Base-by-base conservation (phyloP, 805 yeast species). In the Allodekkera sacchari region DNA sequence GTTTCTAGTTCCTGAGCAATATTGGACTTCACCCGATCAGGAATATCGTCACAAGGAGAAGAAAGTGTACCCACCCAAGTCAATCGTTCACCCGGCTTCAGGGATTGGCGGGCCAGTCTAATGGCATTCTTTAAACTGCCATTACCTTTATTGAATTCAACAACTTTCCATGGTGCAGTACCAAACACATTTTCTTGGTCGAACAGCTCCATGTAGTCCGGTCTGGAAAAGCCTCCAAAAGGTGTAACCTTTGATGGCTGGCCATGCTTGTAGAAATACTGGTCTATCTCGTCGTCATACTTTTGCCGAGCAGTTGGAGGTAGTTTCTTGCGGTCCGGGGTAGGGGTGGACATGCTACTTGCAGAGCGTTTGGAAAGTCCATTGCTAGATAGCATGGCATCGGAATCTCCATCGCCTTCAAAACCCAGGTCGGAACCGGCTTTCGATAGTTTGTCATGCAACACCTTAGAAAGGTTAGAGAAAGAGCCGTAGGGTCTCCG, bases 41-140 rank as follows among this genome's bases (percentile, higher is more conserved):
- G 81, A 13, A 92, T 68, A 18, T 68, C 75, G 55, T 92, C 96
- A 13, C 89, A 80, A 13, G 96, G 95, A 68, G 87, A 81, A 18
- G 95, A 94, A 21, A 83, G 57, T 0, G 95, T 77, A n/a, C 98
- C 98, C 2, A 89, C 71, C 95, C 96, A 89, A 35, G 59, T 63
- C 29, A 62, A 64, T 5, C 58, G 49, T 27, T 63, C 54, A 18
- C 43, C 13, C 13, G 28, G 37, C 8, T 63, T 59, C 3, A 35
- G 18, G 0, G 57, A 47, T 1, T 63, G 51, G 10, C 69, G 50
- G 0, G 89, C 80, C 6, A 79, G 59, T 29, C 70, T 67, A 11
- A 92, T 71, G 0, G 97, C 96, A 43, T 92, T 89, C 39, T 74
- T 72, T 46, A 92, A 66, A 7, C 95, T 92, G 20, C 88, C 94